These are phyloP conservation scores for Niebla homalea DNA, from an alignment of 495 filamentous ascomycete species.

Conservation along the genomic window DNA sequence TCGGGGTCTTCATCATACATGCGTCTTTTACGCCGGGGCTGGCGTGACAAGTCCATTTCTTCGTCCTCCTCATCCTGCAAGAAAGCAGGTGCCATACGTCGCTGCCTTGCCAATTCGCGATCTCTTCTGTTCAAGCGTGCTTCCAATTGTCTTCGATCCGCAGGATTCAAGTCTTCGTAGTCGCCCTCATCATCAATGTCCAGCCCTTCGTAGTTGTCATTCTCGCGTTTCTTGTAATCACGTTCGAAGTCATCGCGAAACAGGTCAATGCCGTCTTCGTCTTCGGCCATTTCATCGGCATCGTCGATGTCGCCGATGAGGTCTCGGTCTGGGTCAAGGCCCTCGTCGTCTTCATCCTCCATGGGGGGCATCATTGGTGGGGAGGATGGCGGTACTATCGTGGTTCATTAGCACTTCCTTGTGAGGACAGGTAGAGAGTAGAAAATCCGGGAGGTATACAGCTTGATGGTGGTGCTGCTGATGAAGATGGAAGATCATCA, in stretches of 20 bases:
- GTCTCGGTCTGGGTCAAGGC: constrained; percentile 56
- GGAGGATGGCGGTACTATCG: constrained; percentile 36
- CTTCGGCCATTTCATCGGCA: constrained; percentile 89
- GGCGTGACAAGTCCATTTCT: constrained; percentile 69
- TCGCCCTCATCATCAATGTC: constrained; percentile 74
- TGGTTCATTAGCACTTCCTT: constrained; percentile 17
- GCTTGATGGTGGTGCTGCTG: constrained; percentile 54
- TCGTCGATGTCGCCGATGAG: constrained; percentile 78
- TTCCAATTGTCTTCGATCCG: constrained; percentile 64
- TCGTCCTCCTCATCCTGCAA: constrained; percentile 73
- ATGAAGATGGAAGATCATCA: constrained; percentile 57
- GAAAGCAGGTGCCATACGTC: constrained; percentile 71
- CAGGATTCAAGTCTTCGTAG: constrained; percentile 58
- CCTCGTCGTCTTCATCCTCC: constrained; percentile 60
- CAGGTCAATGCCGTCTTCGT: constrained; percentile 85
- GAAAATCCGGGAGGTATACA: no score
- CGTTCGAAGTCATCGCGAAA: constrained; percentile 81
- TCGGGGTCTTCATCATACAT: constrained; percentile 90
- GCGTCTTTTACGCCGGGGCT: constrained; percentile 65
- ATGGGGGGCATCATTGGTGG: constrained; percentile 41
- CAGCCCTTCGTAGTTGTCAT: constrained; percentile 52
- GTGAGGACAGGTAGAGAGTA: no score
- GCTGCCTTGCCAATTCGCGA: constrained; percentile 58
- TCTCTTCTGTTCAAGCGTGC: constrained; percentile 73
- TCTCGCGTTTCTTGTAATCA: constrained; percentile 57